Percentiles rank a stretch among this genome's conserved stretches.
Conservation (phyloP, 2,329 filamentous ascomycete genomes). For the Curvularia sp. region DNA sequence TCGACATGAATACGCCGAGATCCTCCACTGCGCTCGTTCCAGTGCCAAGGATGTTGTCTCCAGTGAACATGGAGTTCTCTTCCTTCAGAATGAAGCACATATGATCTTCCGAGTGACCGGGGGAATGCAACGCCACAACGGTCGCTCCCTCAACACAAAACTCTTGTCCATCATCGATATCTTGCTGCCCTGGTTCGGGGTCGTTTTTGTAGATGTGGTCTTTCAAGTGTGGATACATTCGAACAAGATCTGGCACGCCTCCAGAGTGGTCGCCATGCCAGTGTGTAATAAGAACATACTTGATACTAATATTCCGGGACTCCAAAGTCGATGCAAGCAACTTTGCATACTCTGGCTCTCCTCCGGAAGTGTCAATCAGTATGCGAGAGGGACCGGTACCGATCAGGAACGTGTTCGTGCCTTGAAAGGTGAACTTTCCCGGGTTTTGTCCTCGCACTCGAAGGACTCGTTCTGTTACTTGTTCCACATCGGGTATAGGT, state of each 20-base stretch:
- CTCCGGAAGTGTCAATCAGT: conserved; percentile 74
- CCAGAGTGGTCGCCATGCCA: conserved; percentile 57
- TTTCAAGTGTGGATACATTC: conserved; percentile 37
- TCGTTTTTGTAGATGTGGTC: conserved; percentile 49
- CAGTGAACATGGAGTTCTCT: conserved; percentile 50
- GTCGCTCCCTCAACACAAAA: conserved; percentile 53
- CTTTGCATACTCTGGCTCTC: conserved; percentile 42
- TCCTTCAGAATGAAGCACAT: conserved; percentile 48
- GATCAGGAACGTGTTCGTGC: conserved; percentile 10
- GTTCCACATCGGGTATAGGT: conserved; percentile 50
- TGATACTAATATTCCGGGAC: conserved; percentile 26
- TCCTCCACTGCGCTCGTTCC: conserved; percentile 53
- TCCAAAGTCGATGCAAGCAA: conserved; percentile 46
- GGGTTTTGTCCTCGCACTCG: conserved; percentile 56
- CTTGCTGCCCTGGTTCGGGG: conserved; percentile 38
- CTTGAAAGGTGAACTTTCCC: conserved; percentile 47
- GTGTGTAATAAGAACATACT: conserved; percentile 53
- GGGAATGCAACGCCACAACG: conserved; percentile 45
- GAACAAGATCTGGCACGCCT: conserved; percentile 51
- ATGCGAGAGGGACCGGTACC: conserved; percentile 3
- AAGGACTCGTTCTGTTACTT: conserved; percentile 53
- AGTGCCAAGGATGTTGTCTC: conserved; percentile 50
- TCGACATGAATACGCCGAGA: conserved; percentile 48
- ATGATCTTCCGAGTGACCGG: conserved; percentile 46
- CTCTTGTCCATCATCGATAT: conserved; percentile 49